Evolutionary conservation across 306 rosid genomes (phyloP).

Genomic region (Castanea mollissima): DNA sequence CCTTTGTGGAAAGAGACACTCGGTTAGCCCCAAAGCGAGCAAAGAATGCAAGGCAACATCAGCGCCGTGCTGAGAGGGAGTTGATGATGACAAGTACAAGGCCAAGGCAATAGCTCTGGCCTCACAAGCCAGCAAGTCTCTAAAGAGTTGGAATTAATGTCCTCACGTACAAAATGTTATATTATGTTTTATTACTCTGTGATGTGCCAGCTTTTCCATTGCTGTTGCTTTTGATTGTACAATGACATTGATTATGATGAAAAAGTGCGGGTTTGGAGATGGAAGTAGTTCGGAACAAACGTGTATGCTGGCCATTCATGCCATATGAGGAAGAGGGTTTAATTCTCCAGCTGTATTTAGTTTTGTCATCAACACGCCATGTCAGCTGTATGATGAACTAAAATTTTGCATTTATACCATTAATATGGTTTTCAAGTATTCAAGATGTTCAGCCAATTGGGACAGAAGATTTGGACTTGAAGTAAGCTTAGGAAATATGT

Average conservation of each 20-base stretch:
- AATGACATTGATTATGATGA: not conserved
- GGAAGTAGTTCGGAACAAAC: too few species aligned
- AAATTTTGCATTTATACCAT: too few species aligned
- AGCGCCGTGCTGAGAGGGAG: conserved; percentile 74
- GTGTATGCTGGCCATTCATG: too few species aligned
- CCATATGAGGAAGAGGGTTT: too few species aligned
- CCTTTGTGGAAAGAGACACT: conserved; percentile 85
- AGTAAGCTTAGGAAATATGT: too few species aligned
- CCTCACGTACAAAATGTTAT: not conserved
- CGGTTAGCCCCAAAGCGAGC: conserved; percentile 89
- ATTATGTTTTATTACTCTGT: not conserved
- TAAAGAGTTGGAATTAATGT: conserved; percentile 33
- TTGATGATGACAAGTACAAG: conserved; percentile 60
- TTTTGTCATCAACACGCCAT: too few species aligned
- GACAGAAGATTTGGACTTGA: too few species aligned
- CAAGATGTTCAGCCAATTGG: too few species aligned
- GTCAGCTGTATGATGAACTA: too few species aligned
- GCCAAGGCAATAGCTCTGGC: conserved; percentile 78
- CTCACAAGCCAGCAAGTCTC: conserved; percentile 64
- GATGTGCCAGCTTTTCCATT: not conserved
- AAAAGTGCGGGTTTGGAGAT: too few species aligned
- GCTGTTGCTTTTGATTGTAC: not conserved
- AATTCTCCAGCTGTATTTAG: too few species aligned
- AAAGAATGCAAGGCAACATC: conserved; percentile 86
- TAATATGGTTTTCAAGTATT: too few species aligned